A percentile compares a stretch with the other conserved stretches of the same genome.
Evolutionary conservation across 1,284 basidiomycete species (phyloP).

Genomic region (Trametes versicolor): DNA sequence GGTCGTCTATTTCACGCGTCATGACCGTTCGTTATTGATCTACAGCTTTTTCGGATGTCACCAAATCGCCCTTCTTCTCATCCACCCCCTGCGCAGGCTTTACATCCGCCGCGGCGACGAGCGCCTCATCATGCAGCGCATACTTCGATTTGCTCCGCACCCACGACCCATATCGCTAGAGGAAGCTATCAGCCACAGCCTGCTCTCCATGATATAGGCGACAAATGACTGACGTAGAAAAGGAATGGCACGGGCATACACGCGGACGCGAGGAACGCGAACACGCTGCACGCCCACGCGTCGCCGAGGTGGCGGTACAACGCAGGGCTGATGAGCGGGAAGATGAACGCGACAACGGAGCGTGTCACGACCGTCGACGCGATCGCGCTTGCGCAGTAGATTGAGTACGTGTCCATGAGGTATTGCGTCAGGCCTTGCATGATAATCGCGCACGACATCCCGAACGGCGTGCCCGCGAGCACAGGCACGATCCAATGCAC

Average conservation of each 20-base stretch:
- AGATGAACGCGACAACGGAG: constrained; percentile 69
- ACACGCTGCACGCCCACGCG: constrained; percentile 72
- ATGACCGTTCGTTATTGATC: constrained; percentile 9
- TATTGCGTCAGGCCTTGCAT: constrained; percentile 69
- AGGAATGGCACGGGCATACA: constrained; percentile 65
- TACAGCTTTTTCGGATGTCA: constrained; percentile 15
- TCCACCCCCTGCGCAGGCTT: constrained; percentile 8
- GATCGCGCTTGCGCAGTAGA: constrained; percentile 73
- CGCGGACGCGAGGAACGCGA: constrained; percentile 63
- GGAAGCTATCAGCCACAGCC: neutral
- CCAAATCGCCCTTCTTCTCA: constrained; percentile 19
- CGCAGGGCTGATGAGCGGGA: constrained; percentile 67
- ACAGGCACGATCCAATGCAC: constrained; percentile 73
- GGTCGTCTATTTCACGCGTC: constrained; percentile 5
- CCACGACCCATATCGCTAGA: constrained; percentile 64
- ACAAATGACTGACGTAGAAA: constrained; percentile 52
- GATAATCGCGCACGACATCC: constrained; percentile 67
- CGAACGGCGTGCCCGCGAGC: constrained; percentile 71
- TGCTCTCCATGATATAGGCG: constrained; percentile 1
- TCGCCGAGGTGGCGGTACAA: constrained; percentile 70
- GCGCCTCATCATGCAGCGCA: constrained; percentile 51
- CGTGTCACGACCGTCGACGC: constrained; percentile 78
- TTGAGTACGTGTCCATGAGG: constrained; percentile 71
- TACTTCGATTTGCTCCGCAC: constrained; percentile 65
- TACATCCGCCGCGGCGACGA: neutral